phyloP scores from a whole-genome alignment of 371 early-diverging fungal genomes.

The Rhizopus arrhizus region DNA sequence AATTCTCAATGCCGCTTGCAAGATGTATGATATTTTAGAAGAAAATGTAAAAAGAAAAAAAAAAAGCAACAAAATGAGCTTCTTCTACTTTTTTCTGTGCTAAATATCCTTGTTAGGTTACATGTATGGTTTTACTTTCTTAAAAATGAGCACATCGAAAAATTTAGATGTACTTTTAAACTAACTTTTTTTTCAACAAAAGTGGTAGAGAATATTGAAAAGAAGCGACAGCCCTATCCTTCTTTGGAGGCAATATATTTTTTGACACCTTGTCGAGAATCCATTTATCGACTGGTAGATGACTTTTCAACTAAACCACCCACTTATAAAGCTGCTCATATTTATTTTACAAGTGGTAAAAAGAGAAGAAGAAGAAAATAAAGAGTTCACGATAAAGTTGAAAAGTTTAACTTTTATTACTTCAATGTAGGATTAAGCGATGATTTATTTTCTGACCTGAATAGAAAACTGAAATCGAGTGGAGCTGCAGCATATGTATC shows the following conservation, averaged over 20 bases:
- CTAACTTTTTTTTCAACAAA: background rate
- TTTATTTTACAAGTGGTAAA: slow-evolving; percentile 80
- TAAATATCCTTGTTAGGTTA: slow-evolving; percentile 5
- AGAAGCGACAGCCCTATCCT: slow-evolving; percentile 81
- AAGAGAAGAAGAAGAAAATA: slow-evolving; percentile 35
- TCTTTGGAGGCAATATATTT: slow-evolving; percentile 92
- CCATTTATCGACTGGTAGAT: slow-evolving; percentile 77
- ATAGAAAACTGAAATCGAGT: slow-evolving; percentile 54
- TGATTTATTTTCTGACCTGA: slow-evolving; percentile 61
- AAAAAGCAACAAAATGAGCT: slow-evolving; percentile 35
- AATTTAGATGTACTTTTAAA: background rate
- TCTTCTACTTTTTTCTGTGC: background rate
- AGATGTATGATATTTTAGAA: slow-evolving; percentile 92
- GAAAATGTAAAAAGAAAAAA: slow-evolving; percentile 70
- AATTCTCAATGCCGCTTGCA: slow-evolving; percentile 82
- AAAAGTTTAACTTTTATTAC: background rate
- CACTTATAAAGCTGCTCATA: slow-evolving; percentile 79
- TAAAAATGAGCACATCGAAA: background rate
- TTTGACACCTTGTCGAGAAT: slow-evolving; percentile 81
- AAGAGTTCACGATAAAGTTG: slow-evolving; percentile 59
- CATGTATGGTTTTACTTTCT: slow-evolving; percentile 10
- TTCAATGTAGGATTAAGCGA: slow-evolving; percentile 78
- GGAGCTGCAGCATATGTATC: slow-evolving; percentile 63
- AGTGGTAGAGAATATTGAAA: slow-evolving; percentile 79
- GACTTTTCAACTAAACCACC: slow-evolving; percentile 70